A percentile compares a stretch with the other conserved stretches of the same genome.
phyloP scores from a whole-genome alignment of 1,284 basidiomycete species.

The Pyrrhoderma noxium region DNA sequence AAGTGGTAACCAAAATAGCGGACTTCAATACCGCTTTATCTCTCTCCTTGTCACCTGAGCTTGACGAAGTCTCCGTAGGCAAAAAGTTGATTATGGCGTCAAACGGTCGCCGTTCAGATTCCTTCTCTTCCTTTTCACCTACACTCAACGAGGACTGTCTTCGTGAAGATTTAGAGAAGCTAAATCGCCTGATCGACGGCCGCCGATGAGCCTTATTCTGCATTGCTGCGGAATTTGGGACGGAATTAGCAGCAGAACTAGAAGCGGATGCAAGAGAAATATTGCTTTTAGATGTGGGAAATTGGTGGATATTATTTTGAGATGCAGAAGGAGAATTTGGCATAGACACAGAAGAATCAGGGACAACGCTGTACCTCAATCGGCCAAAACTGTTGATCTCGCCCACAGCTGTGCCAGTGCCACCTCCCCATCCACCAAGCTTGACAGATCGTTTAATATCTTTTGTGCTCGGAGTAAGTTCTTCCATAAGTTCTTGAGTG shows the following conservation, averaged over 20 bases:
- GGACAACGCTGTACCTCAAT: slow-evolving; percentile 9
- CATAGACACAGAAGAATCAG: not conserved
- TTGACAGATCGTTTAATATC: not conserved
- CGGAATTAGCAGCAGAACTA: too few relatives aligned
- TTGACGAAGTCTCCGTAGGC: slow-evolving; percentile 24
- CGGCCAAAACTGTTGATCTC: not conserved
- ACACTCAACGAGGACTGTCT: slow-evolving; percentile 14
- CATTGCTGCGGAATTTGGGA: too few relatives aligned
- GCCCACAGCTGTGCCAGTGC: not conserved
- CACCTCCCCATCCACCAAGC: too few relatives aligned
- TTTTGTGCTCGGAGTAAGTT: slow-evolving; percentile 5
- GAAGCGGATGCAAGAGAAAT: slow-evolving; percentile 1
- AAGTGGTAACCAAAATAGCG: slow-evolving; percentile 36
- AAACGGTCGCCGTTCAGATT: slow-evolving; percentile 33
- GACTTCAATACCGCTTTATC: slow-evolving; percentile 36
- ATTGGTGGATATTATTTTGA: not conserved
- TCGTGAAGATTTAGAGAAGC: not conserved
- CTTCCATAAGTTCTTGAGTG: slow-evolving; percentile 29
- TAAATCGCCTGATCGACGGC: not conserved
- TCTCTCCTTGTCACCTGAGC: too few relatives aligned
- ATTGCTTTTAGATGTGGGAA: not conserved
- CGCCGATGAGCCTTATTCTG: not conserved
- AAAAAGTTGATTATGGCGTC: slow-evolving; percentile 37
- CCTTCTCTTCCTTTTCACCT: slow-evolving; percentile 18
- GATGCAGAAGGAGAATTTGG: not conserved